Evolutionary conservation across 768 basidiomycete genomes (phyloP), one percentile per base, ranked within the genome.

Genomic region (Pleurotus tuoliensis): DNA sequence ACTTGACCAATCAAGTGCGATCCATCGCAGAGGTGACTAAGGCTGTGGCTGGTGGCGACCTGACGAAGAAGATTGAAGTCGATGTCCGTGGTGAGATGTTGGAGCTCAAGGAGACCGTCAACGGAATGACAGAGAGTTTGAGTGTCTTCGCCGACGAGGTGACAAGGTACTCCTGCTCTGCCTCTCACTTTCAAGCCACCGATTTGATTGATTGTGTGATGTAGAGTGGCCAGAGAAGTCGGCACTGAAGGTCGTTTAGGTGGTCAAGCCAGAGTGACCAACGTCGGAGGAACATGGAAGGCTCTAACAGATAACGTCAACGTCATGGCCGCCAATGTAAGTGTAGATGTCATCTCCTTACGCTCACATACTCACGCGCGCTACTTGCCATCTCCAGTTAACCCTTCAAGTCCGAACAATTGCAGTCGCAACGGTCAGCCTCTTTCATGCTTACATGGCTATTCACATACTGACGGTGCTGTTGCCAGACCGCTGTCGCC

Each of bases 221-320:
- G 9, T 52, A 52, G 94, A 56, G 94, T 98, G 34, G 96, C 94
- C 3, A 82, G 92, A 61, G 94, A 98, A 73, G 96, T 98, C 67
- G 96, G 96, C 30, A 98, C 94, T 5, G 96, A 98, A 68, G 96
- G 96, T 30, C 81, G 86, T 63, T 77, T 98, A 64, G 96, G 96
- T 53, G 95, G 95, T 7, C 94, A 95, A 63, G 96, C 94, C 1
- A 81, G 87, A 54, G 96, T 98, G 38, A 88, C 87, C 59, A 91
- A 94, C 64, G 92, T 99, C 46, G 92, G 92, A 57, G 96, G 96
- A 48, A 96, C 92, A 0, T 98, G 96, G 96, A 93, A 93, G 76
- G 90, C 92, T 65, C 77, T 97, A 73, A 95, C 94, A 51, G 92
- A 94, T 66, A 94, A 92, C 69, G 94, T 97, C 64, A 96, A 96